Percentiles rank a stretch among this genome's conserved stretches.
Conservation (phyloP, 106 monocot species). For the Narthecium ossifragum region DNA sequence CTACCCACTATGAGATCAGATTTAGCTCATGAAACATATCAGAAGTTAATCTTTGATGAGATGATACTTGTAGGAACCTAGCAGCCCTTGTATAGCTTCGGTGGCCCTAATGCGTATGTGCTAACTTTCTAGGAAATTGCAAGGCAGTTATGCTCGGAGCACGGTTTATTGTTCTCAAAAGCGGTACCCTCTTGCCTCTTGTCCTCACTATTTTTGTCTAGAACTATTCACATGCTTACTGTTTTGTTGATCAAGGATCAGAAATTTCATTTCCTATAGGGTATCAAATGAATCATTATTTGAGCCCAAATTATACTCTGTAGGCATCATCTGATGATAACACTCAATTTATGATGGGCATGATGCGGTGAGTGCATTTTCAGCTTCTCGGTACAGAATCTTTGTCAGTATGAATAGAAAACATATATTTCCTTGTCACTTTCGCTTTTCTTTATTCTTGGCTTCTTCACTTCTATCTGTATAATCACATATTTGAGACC, state of each 20-base stretch:
- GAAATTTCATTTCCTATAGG: not conserved
- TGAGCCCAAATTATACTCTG: no score
- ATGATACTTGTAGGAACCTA: no score
- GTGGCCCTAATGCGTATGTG: not conserved
- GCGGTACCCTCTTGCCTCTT: slow-evolving; percentile 36
- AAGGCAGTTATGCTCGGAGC: slow-evolving; percentile 81
- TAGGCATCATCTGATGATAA: slow-evolving; percentile 97
- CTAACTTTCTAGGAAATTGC: slow-evolving; percentile 83
- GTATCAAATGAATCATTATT: no score
- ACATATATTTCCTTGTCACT: not conserved
- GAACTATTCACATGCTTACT: no score
- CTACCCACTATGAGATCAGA: no score
- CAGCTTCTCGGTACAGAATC: not conserved
- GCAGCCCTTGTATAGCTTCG: no score
- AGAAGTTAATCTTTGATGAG: no score
- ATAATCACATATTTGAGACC: slow-evolving; percentile 10
- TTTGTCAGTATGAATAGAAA: not conserved
- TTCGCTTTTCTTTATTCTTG: not conserved
- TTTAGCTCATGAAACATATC: no score
- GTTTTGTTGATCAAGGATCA: slow-evolving; percentile 2
- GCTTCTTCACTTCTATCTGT: slow-evolving; percentile 3
- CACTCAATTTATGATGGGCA: slow-evolving; percentile 78
- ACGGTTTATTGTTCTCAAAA: slow-evolving; percentile 82
- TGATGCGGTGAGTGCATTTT: slow-evolving; percentile 49
- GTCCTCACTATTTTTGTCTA: not conserved